Percentiles rank a stretch among this genome's conserved stretches.
Conservation (phyloP, 129 eudicot species). For the Scalesia atractyloides region DNA sequence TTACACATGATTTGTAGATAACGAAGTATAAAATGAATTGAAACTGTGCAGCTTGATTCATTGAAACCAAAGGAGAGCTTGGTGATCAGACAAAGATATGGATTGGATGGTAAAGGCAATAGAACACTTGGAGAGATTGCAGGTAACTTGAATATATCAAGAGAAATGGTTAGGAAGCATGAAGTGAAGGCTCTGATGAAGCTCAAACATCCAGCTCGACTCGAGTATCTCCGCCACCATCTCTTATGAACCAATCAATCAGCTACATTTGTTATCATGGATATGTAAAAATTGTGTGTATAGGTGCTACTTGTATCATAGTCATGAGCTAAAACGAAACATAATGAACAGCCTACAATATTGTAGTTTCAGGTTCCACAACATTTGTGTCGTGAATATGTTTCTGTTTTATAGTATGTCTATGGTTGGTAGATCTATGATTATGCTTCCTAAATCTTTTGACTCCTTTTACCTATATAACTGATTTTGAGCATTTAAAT, state of each 20-base stretch:
- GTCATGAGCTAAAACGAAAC: conserved; percentile 7
- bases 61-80: conserved; percentile 89
- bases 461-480: no score
- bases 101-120: conserved; percentile 83
- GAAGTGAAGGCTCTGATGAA: conserved; percentile 98
- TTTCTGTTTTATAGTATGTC: no score
- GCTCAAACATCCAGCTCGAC: conserved; percentile 93
- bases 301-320: conserved; percentile 38
- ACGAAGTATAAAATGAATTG: background rate
- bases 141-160: conserved; percentile 83
- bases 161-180: conserved; percentile 97
- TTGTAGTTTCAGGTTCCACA: no score
- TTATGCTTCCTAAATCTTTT: no score
- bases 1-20: background rate
- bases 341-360: no score
- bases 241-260: conserved; percentile 30
- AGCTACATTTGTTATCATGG: conserved; percentile 17
- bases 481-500: no score
- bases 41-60: conserved; percentile 71
- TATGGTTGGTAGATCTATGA: no score
- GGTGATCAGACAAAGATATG: conserved; percentile 90
- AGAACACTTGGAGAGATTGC: conserved; percentile 95
- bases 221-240: conserved; percentile 81
- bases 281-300: conserved; percentile 20
- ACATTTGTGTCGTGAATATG: no score